phyloP scores from a whole-genome alignment of 345 rosid genomes.

The Excoecaria agallocha region DNA sequence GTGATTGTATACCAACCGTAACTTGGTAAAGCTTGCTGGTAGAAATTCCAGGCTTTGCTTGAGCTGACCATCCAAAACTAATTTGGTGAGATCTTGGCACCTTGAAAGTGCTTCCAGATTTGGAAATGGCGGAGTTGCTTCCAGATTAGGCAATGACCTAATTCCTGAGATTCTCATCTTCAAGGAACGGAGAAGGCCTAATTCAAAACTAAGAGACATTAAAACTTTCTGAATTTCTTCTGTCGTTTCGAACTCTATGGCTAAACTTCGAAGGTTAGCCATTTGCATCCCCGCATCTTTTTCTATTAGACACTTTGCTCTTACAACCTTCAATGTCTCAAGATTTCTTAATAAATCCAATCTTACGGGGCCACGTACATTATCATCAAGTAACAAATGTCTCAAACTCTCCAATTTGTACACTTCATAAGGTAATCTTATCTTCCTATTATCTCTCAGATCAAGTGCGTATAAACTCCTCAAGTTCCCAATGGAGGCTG shows the following conservation, averaged over 20 bases:
- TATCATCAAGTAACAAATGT: background rate
- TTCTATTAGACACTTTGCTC: background rate
- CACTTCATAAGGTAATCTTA: background rate
- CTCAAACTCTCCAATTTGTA: constrained; percentile 2
- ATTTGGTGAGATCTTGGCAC: constrained; percentile 1
- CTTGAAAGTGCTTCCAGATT: background rate
- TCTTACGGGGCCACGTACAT: background rate
- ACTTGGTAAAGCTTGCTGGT: constrained; percentile 13
- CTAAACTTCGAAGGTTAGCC: constrained; percentile 6
- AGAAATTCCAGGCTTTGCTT: background rate
- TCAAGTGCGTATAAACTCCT: constrained; percentile 2
- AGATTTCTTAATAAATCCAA: background rate
- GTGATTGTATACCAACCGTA: background rate
- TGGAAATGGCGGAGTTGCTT: background rate
- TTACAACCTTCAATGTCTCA: background rate
- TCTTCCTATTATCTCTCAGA: background rate
- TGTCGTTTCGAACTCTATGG: background rate
- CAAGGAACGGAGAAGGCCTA: background rate
- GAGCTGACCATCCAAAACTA: background rate
- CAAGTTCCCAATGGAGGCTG: background rate
- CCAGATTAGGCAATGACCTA: background rate
- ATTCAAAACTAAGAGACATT: background rate
- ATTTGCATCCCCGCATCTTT: background rate
- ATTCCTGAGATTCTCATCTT: background rate
- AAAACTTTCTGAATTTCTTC: background rate